Base-by-base conservation (phyloP, 2,329 filamentous ascomycete genomes). In the Lachnellula hyalina region DNA sequence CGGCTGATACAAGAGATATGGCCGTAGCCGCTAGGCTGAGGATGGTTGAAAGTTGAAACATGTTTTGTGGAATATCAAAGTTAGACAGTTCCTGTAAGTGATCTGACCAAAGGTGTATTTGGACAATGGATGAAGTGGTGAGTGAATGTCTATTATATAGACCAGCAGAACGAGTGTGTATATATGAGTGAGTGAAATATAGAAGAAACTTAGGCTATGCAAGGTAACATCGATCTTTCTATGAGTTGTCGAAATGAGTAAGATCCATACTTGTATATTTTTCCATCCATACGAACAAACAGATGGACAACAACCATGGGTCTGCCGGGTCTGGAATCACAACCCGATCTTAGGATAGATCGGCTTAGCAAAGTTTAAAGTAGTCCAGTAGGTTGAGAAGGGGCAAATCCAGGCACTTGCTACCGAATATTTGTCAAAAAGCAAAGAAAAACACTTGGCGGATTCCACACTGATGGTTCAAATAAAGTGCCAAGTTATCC, bases 31-130 rank as follows among this genome's bases (percentile, higher is more conserved):
- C 42, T 28, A 64, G 52, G 61, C 59, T 52, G 11, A 60, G 41
- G 21, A 61, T 41, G 35, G 57, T 52, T 12, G 63, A 60, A 35
- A 62, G 23, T 48, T 65, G 62, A 62, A 65, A 56, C 63, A 65
- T 65, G 17, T 59, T 59, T 63, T 32, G 9, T 11, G 53, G 51
- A 47, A 44, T 38, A 38, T 54, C 50, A 21, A 47, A 38, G 6
- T 52, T 15, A 45, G 21, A 40, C 14, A n/a, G 45, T 51, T 23
- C 49, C 12, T 17, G 28, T 32, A 11, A 4, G 28, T 32, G 9
- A 9, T 9, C 28, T 32, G 9, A 9, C 28, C 28, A 32, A 32
- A 12, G 28, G 28, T 32, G 8, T 32, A 4, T 32, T 32, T 32
- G 28, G 28, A 12, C 12, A 32, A 9, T 32, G 2, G 28, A 32